Percentiles rank a stretch among this genome's conserved stretches.
phyloP scores from a whole-genome alignment of 2,329 filamentous ascomycete genomes.

The Colletotrichum limetticola region DNA sequence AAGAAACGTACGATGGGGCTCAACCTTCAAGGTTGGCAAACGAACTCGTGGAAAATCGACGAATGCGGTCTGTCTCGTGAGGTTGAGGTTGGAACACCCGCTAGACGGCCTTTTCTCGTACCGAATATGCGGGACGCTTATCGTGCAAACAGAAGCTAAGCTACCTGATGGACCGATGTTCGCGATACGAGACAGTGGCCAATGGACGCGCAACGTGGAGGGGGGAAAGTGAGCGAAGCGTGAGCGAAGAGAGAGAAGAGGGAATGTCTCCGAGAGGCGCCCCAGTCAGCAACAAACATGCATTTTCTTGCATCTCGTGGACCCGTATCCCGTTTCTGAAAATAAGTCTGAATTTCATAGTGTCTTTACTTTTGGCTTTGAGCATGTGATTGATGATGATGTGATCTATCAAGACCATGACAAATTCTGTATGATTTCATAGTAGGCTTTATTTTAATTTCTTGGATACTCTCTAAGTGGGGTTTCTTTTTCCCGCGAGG shows the following conservation, averaged over 20 bases:
- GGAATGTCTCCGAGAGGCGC: background rate
- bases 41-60: too few species aligned
- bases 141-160: background rate
- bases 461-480: background rate
- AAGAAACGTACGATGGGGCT: background rate
- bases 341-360: background rate
- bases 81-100: background rate
- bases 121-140: background rate
- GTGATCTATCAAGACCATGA: background rate
- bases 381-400: background rate
- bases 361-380: background rate
- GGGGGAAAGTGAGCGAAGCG: background rate
- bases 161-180: background rate
- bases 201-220: conserved; percentile 1
- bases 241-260: too few species aligned
- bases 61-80: background rate
- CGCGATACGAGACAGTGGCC: conserved; percentile 7
- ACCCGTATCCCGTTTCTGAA: background rate
- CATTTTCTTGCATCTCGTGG: background rate
- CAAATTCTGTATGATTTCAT: background rate
- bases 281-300: background rate
- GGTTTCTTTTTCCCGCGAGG: too few species aligned
- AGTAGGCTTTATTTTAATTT: background rate
- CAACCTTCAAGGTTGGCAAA: too few species aligned
- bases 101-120: background rate